phyloP scores from a whole-genome alignment of 805 yeast genomes.

The Nakazawaea pomicola region DNA sequence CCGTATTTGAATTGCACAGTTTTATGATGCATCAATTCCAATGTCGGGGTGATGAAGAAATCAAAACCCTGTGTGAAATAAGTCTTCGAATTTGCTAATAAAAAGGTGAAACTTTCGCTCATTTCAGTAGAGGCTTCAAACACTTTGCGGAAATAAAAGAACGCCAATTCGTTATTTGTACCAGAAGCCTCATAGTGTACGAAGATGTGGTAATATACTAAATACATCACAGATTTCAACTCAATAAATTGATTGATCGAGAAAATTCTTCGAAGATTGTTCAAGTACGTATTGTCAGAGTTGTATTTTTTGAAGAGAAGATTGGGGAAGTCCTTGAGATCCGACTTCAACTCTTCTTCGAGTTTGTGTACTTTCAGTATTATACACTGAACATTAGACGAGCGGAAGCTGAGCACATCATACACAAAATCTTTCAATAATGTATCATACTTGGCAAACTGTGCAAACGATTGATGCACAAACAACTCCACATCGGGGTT shows the following conservation, averaged over 20 bases:
- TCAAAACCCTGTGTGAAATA: conserved; percentile 33
- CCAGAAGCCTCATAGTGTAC: conserved; percentile 16
- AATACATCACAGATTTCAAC: conserved; percentile 17
- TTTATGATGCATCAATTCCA: conserved; percentile 34
- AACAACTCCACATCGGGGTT: conserved; percentile 18
- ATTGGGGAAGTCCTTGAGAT: neutral
- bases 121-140: neutral
- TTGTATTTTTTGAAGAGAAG: conserved; percentile 1
- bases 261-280: neutral
- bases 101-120: neutral
- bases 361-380: neutral
- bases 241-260: conserved; percentile 2
- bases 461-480: conserved; percentile 16
- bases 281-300: neutral
- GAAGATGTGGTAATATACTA: conserved; percentile 17
- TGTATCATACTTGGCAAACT: conserved; percentile 16
- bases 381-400: neutral
- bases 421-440: conserved; percentile 12
- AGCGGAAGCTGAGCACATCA: conserved; percentile 1
- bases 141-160: conserved; percentile 3
- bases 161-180: neutral
- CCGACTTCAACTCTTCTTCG: neutral
- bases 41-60: conserved; percentile 31
- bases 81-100: neutral
- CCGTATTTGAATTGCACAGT: conserved; percentile 24